Evolutionary conservation across 371 early-diverging fungal species (phyloP), one percentile per base, ranked within the genome.

Genomic region (Lichtheimia hyalospora): DNA sequence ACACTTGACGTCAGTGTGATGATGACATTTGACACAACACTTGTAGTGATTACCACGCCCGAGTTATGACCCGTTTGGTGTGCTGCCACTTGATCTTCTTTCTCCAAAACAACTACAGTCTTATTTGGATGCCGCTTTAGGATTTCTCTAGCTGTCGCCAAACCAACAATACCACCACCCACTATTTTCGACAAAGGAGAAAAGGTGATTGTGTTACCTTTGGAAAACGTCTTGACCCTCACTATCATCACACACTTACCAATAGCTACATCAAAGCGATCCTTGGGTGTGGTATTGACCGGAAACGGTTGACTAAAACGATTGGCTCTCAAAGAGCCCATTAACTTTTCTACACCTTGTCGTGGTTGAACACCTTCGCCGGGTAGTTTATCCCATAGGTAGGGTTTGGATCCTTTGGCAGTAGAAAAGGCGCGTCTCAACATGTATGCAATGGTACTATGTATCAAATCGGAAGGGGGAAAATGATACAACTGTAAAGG

Each of bases 11-110:
- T 43, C 24, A n/a, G 56, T 25, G 13, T 16, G 13, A 40, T 27
- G 24, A 28, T 39, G 15, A 41, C 21, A 12, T 28, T 24, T 57
- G 52, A 50, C 18, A 23, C 2, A 10, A 44, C 54, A 12, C 20
- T 14, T 15, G 13, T 49, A n/a, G 2, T 39, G 48, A 49, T 46
- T 69, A 64, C 69, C 20, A 78, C 79, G 50, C 79, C 79, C 27
- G 73, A 73, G 44, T 78, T 78, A 46, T 78, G 79, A 13, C 79
- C 79, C 0, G 75, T 71, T 57, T 78, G 79, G 57, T 78, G 79
- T 18, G 68, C 65, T 44, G 73, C 79, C 13, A 78, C 75, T 25
- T 78, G 73, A 24, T 63, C 58, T 53, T 78, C 79, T 46, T 75
- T 74, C 54, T 78, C 79, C 27, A 78, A 54, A 1, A 78, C 73